A percentile compares a stretch with the other conserved stretches of the same genome.
Conservation (phyloP, 2,329 filamentous ascomycete species). For the Paracorniculantispora psalliotae region DNA sequence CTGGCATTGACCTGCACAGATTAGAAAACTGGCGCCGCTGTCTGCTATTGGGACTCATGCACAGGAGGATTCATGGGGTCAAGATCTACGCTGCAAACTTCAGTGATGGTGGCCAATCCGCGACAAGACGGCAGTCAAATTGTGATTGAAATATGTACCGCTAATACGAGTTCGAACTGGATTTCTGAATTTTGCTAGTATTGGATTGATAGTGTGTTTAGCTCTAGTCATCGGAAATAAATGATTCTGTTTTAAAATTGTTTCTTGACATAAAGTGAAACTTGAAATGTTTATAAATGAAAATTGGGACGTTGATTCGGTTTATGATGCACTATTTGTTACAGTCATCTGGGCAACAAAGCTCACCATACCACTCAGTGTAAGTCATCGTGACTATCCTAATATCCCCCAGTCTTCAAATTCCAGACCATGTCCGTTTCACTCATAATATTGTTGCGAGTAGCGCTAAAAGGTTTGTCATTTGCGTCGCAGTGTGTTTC, state of each 20-base stretch:
- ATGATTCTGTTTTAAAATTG: neutral
- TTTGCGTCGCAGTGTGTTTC: conserved; percentile 44
- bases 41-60: neutral
- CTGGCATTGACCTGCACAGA: neutral
- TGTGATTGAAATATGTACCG: neutral
- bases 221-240: neutral
- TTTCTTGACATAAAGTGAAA: neutral
- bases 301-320: too few relatives aligned
- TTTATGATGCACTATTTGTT: too few relatives aligned
- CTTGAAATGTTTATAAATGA: neutral
- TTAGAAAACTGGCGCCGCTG: neutral
- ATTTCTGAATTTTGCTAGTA: neutral
- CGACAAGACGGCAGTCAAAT: neutral
- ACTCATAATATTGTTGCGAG: neutral
- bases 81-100: neutral
- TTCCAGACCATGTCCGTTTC: neutral
- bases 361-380: too few relatives aligned
- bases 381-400: too few relatives aligned
- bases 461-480: conserved; percentile 38
- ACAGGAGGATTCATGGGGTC: neutral
- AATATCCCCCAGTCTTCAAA: neutral
- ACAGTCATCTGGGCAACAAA: too few relatives aligned
- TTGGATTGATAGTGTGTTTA: neutral
- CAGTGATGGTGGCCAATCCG: neutral
- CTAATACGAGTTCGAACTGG: neutral